Base-by-base conservation (phyloP, 768 basidiomycete species). In the Kwoniella dendrophila region DNA sequence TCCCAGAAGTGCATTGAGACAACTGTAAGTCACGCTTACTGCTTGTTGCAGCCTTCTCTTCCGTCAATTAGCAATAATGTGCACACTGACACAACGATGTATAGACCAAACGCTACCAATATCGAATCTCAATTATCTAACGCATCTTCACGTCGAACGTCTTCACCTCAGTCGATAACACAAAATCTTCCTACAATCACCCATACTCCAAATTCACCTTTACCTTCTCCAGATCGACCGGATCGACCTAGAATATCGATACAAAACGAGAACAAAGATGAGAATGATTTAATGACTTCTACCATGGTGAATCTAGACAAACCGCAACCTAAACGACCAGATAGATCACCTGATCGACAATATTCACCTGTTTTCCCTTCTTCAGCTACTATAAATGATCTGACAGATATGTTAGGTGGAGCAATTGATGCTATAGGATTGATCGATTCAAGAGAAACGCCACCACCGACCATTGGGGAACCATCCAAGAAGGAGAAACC, bases 391-490 rank as follows among this genome's bases (percentile, higher is more conserved):
- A 64, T 76, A 30, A 66, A 59, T 33, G 74, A 76, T 26, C 63
- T 76, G 22, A 73, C 74, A 3, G 72, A 69, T n/a, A 67, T 76
- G 62, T 62, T 76, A 3, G 74, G 74, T 5, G 70, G 72, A 26
- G 74, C 74, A 1, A 76, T 76, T 27, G 72, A 76, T 53, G 74
- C 63, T 10, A 76, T 76, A 24, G 74, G 71, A 1, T 47, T 73
- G 60, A 68, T 73, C 30, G 71, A 75, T 55, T 71, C 71, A 22
- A 43, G 71, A 14, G 69, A 72, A 29, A 72, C 71, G 10, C 73
- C 73, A 22, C 73, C 73, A 3, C 73, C 73, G 1, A 69, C 58
- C 18, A 51, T 75, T 5, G 18, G 55, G 3, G 67, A 66, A 47
- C 69, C 69, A 41, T 33, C 29, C 2, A 50, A 50, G 41, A 64